A percentile compares a stretch with the other conserved stretches of the same genome.
Evolutionary conservation across 495 filamentous ascomycete species (phyloP).

Genomic region (Poronia punctata): DNA sequence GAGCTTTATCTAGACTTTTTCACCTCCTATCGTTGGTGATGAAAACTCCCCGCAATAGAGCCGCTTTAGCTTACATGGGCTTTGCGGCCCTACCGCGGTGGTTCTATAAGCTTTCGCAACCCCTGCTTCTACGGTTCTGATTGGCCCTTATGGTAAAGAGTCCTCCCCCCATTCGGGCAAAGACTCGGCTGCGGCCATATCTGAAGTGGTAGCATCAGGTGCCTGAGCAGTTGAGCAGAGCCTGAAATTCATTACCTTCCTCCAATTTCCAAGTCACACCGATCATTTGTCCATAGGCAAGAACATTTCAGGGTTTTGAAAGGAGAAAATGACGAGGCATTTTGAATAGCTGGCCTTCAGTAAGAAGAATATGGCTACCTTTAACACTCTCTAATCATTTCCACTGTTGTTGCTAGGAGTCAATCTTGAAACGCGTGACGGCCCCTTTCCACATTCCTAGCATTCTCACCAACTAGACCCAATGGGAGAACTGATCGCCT

Average conservation of each 20-base stretch:
- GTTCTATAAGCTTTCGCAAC: constrained; percentile 14
- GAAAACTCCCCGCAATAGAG: constrained; percentile 29
- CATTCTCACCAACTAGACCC: constrained; percentile 4
- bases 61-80: constrained; percentile 23
- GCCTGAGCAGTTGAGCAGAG: too few relatives aligned
- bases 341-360: too few relatives aligned
- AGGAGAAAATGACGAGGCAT: too few relatives aligned
- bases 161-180: constrained; percentile 8
- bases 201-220: background rate
- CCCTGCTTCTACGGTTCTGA: constrained; percentile 16
- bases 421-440: constrained; percentile 6
- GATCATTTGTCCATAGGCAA: too few relatives aligned
- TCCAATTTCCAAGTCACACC: too few relatives aligned
- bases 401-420: background rate
- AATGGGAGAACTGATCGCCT: constrained; percentile 1
- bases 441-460: background rate
- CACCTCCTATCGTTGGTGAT: too few relatives aligned
- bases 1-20: too few relatives aligned
- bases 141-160: constrained; percentile 11
- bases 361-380: background rate
- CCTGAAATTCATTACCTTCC: background rate
- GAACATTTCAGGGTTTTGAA: too few relatives aligned
- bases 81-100: constrained; percentile 25
- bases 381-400: background rate
- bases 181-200: constrained; percentile 1